phyloP scores from a whole-genome alignment of 2,329 filamentous ascomycete genomes.

The Zarea fungicola region DNA sequence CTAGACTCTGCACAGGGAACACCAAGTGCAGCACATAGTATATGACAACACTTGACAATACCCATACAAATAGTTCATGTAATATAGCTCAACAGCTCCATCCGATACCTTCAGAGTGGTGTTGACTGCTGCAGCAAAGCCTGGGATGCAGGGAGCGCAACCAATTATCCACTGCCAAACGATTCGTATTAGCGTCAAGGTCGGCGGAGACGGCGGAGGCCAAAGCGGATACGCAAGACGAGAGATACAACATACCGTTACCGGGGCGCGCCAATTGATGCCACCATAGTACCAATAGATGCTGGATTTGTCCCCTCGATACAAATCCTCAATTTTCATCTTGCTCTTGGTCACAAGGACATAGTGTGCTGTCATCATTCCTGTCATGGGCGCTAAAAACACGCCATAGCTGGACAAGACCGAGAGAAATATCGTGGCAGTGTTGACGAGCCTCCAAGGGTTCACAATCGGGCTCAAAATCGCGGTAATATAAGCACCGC shows the following conservation, averaged over 20 bases:
- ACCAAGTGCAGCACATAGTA: conserved; percentile 26
- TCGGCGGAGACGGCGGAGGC: not conserved
- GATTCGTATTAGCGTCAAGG: too few species aligned
- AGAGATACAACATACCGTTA: conserved; percentile 34
- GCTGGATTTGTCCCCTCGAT: conserved; percentile 23
- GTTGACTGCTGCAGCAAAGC: conserved; percentile 37
- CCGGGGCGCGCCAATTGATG: conserved; percentile 35
- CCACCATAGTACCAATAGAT: conserved; percentile 37
- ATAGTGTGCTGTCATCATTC: conserved; percentile 34
- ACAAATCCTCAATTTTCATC: conserved; percentile 32
- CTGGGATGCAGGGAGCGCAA: conserved; percentile 35
- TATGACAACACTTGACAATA: conserved; percentile 29
- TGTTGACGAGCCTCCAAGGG: conserved; percentile 35
- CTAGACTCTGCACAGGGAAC: conserved; percentile 24
- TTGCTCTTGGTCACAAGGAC: conserved; percentile 28
- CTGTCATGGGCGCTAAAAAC: conserved; percentile 35
- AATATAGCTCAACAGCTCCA: conserved; percentile 34
- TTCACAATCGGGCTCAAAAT: conserved; percentile 32
- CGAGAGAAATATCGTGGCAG: conserved; percentile 30
- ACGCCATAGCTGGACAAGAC: conserved; percentile 33
- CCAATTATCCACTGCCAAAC: conserved; percentile 32
- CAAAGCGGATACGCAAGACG: too few species aligned
- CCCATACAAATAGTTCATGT: conserved; percentile 35
- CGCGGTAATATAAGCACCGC: conserved; percentile 32
- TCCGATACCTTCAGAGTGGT: conserved; percentile 26